phyloP scores from a whole-genome alignment of 2,329 filamentous ascomycete genomes.

The Talaromyces albobiverticillius region DNA sequence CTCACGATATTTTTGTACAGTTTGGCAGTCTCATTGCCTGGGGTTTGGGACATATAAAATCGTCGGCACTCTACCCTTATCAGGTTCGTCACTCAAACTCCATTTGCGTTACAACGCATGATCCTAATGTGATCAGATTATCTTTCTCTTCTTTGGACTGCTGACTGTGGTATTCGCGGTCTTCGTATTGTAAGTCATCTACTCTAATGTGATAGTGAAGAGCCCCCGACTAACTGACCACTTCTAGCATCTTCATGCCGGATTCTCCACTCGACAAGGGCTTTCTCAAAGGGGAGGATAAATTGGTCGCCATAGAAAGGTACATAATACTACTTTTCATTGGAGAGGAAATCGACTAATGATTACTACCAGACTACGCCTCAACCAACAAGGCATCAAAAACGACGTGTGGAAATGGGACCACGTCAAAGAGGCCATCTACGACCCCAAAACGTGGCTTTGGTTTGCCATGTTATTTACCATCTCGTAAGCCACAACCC shows the following conservation, averaged over 20 bases:
- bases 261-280: constrained; percentile 61
- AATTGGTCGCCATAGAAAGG: constrained; percentile 50
- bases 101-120: too few relatives aligned
- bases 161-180: constrained; percentile 53
- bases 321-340: too few relatives aligned
- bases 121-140: constrained; percentile 16
- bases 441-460: constrained; percentile 60
- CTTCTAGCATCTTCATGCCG: constrained; percentile 51
- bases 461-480: constrained; percentile 50
- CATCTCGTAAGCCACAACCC: constrained; percentile 45
- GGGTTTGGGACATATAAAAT: constrained; percentile 50
- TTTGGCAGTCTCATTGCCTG: constrained; percentile 55
- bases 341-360: too few relatives aligned
- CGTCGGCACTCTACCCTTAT: constrained; percentile 46
- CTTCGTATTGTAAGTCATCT: constrained; percentile 33
- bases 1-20: constrained; percentile 16
- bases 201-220: too few relatives aligned
- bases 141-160: constrained; percentile 50
- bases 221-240: too few relatives aligned
- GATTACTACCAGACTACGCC: constrained; percentile 44
- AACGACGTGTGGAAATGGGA: constrained; percentile 50
- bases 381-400: constrained; percentile 48
- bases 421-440: constrained; percentile 53
- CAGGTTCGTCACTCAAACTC: constrained; percentile 43
- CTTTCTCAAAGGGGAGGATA: constrained; percentile 57